Evolutionary conservation across 2,329 filamentous ascomycete species (phyloP), one percentile per base, ranked within the genome.

Genomic region (Cercospora sp.): DNA sequence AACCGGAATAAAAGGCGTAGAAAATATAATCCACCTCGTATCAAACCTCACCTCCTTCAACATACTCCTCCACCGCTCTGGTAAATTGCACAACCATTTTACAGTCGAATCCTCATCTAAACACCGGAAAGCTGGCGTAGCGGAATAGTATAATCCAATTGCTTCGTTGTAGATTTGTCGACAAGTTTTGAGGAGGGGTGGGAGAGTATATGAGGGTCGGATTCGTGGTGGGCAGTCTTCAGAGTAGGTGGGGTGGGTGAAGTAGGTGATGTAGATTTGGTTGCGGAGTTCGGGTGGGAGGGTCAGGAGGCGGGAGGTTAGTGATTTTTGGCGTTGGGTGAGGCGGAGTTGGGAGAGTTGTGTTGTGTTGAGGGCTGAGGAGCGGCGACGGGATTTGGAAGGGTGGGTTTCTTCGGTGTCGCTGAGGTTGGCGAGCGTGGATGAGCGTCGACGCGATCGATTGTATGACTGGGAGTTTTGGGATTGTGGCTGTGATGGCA

Each of bases 281-380:
- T 71, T 69, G 26, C 72, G 67, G 21, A 73, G 34, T 45, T 73
- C 72, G n/a, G 70, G 37, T 3, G 70, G 72, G 2, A 73, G 67
- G 6, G 53, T 28, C 26, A 72, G 51, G 62, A 72, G 34, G 43
- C 34, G 37, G 64, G 61, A 61, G 37, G 61, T 34, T 21, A 60
- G 21, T 1, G 26, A n/a, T 57, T 57, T 37, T 18, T 60, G 63
- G n/a, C 49, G 24, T 55, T 34, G 37, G 8, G 34, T 26, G 7
- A 59, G 13, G 51, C 37, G 32, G 18, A 65, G 53, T 18, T 18
- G 34, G 24, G 34, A 43, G 16, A 49, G 34, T 32, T 32, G 24
- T 9, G 21, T 58, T 40, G 49, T 34, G 30, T 51, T 40, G 21
- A 58, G 49, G 13, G 45, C n/a, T n/a, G 55, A 60, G 40, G 43